Evolutionary conservation across 1,284 basidiomycete species (phyloP).

Genomic region (Ceratorhiza oryzae-sativae): DNA sequence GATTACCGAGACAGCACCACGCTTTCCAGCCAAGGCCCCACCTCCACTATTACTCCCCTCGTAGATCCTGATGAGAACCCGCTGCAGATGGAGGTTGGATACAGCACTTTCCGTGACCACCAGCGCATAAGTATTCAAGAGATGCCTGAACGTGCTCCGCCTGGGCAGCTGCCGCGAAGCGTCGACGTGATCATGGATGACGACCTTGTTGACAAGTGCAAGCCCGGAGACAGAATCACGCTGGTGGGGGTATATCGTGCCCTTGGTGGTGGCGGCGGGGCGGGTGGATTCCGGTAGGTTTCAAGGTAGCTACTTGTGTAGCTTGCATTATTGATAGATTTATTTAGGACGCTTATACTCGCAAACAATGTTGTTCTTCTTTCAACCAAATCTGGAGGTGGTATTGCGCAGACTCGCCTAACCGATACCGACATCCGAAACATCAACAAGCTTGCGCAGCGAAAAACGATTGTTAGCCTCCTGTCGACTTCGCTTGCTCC

Average conservation of each 20-base stretch:
- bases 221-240: conserved; percentile 97
- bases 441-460: conserved; percentile 94
- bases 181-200: conserved; percentile 97
- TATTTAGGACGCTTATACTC: conserved; percentile 83
- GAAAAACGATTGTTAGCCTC: conserved; percentile 83
- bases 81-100: conserved; percentile 92
- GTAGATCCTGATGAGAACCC: conserved; percentile 89
- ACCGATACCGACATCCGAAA: conserved; percentile 96
- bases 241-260: conserved; percentile 95
- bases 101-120: conserved; percentile 93
- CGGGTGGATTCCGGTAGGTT: conserved; percentile 90
- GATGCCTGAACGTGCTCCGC: conserved; percentile 98
- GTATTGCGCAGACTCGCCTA: conserved; percentile 91
- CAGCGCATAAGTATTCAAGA: conserved; percentile 99
- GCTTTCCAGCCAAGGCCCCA: conserved; percentile 86
- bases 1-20: conserved; percentile 94
- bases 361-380: conserved; percentile 98
- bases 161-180: conserved; percentile 94
- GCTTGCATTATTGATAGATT: conserved; percentile 3
- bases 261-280: conserved; percentile 82
- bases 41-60: conserved; percentile 90
- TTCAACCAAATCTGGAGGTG: conserved; percentile 94
- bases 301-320: not conserved
- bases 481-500: conserved; percentile 96
- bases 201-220: conserved; percentile 96